Evolutionary conservation across 768 basidiomycete genomes (phyloP).

Genomic region (Boletus rubropictus): DNA sequence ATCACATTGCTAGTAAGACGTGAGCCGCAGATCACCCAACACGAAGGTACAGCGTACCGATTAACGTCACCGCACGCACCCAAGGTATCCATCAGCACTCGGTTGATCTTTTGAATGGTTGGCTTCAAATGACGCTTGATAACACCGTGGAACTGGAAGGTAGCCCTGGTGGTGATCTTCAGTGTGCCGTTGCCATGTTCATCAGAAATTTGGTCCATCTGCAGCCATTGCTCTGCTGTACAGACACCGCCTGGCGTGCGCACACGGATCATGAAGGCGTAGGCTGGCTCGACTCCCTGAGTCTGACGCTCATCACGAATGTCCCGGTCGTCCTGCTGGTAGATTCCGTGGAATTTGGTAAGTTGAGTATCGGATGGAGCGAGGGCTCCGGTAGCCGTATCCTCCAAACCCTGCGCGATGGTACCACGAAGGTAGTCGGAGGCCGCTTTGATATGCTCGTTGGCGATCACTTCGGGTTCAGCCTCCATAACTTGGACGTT

Average conservation of each 20-base stretch:
- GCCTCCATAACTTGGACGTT: conserved; percentile 80
- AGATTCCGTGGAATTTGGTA: conserved; percentile 97
- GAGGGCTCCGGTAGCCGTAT: conserved; percentile 84
- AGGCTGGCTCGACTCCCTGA: conserved; percentile 92
- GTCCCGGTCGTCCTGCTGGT: conserved; percentile 97
- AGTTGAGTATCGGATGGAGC: conserved; percentile 88
- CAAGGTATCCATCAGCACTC: conserved; percentile 84
- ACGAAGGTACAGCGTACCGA: conserved; percentile 42
- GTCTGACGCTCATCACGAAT: conserved; percentile 93
- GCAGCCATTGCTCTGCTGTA: conserved; percentile 84
- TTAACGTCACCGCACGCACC: conserved; percentile 99
- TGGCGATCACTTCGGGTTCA: conserved; percentile 95
- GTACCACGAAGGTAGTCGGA: conserved; percentile 92
- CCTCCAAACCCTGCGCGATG: conserved; percentile 85
- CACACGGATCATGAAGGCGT: conserved; percentile 97
- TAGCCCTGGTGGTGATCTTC: conserved; percentile 96
- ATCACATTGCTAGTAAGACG: conserved; percentile 65
- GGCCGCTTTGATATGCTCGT: conserved; percentile 99
- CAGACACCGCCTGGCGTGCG: conserved; percentile 97
- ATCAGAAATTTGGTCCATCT: conserved; percentile 94
- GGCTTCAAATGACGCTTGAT: conserved; percentile 96
- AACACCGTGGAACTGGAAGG: conserved; percentile 99
- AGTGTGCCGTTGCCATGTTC: conserved; percentile 91
- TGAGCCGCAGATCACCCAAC: conserved; percentile 4
- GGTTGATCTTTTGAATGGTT: conserved; percentile 94